These are phyloP conservation scores for Puya raimondii DNA, from an alignment of 176 grass and related monocot species.

Conservation along the genomic window DNA sequence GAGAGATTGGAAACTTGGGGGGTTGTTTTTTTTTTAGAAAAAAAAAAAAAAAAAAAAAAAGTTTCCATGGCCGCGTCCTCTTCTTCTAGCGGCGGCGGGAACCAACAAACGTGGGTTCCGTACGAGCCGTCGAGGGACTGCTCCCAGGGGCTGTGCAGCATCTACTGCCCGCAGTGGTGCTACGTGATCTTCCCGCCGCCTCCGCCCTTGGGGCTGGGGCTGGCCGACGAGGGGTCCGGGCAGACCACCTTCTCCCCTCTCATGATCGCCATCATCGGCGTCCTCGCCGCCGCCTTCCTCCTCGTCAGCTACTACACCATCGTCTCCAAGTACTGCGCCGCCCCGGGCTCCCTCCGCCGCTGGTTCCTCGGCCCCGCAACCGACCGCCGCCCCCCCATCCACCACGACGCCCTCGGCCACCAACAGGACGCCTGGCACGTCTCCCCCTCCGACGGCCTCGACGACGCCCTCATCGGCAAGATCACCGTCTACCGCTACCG, in stretches of 20 bases:
- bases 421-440: slow-evolving; percentile 1
- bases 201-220: slow-evolving; percentile 43
- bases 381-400: too few relatives aligned
- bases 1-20: too few relatives aligned
- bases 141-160: slow-evolving; percentile 87
- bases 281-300: slow-evolving; percentile 21
- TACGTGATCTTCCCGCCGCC: slow-evolving; percentile 38
- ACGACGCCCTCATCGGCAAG: slow-evolving; percentile 16
- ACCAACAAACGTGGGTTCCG: slow-evolving; percentile 69
- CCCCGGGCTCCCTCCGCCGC: slow-evolving; percentile 1
- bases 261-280: slow-evolving; percentile 24
- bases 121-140: slow-evolving; percentile 68
- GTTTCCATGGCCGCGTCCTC: background rate
- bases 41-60: too few relatives aligned
- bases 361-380: slow-evolving; percentile 8
- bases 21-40: too few relatives aligned
- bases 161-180: slow-evolving; percentile 97
- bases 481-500: slow-evolving; percentile 24
- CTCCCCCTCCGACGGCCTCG: slow-evolving; percentile 19
- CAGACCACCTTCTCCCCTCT: slow-evolving; percentile 15
- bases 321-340: slow-evolving; percentile 11
- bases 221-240: slow-evolving; percentile 14
- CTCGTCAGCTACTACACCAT: slow-evolving; percentile 23
- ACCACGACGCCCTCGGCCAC: background rate
- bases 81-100: background rate